A percentile compares a stretch with the other conserved stretches of the same genome.
phyloP scores from a whole-genome alignment of 2,329 filamentous ascomycete species.

The Neonectria magnoliae region DNA sequence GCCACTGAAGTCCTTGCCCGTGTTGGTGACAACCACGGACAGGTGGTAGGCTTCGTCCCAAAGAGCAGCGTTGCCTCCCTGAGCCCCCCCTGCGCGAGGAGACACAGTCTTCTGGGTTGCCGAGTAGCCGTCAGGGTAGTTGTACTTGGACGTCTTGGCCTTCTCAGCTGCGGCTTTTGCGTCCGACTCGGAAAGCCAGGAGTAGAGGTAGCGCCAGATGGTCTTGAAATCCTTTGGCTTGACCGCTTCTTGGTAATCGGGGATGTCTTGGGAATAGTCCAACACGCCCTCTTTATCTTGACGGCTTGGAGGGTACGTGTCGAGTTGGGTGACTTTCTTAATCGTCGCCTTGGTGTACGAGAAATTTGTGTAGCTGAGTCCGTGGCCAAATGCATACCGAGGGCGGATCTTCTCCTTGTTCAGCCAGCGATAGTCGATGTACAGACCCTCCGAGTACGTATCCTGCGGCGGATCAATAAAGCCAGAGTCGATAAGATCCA shows the following conservation, averaged over 20 bases:
- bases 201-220: slow-evolving; percentile 75
- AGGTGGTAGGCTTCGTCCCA: slow-evolving; percentile 61
- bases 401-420: slow-evolving; percentile 80
- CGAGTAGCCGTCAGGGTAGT: slow-evolving; percentile 75
- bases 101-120: slow-evolving; percentile 51
- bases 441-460: slow-evolving; percentile 83
- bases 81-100: slow-evolving; percentile 72
- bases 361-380: slow-evolving; percentile 83
- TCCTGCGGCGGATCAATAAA: slow-evolving; percentile 77
- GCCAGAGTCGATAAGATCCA: slow-evolving; percentile 58
- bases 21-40: slow-evolving; percentile 62
- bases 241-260: slow-evolving; percentile 63
- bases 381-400: slow-evolving; percentile 87
- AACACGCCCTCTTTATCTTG: slow-evolving; percentile 53
- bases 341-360: slow-evolving; percentile 64
- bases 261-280: slow-evolving; percentile 60
- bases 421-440: slow-evolving; percentile 91
- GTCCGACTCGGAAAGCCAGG: slow-evolving; percentile 63
- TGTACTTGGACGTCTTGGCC: slow-evolving; percentile 56
- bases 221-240: slow-evolving; percentile 68
- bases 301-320: slow-evolving; percentile 47
- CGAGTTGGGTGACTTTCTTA: slow-evolving; percentile 56
- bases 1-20: slow-evolving; percentile 54
- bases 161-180: slow-evolving; percentile 53
- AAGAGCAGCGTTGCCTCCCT: slow-evolving; percentile 74